Conservation (phyloP, 1,284 basidiomycete genomes). For the Xanthoconium separans region DNA sequence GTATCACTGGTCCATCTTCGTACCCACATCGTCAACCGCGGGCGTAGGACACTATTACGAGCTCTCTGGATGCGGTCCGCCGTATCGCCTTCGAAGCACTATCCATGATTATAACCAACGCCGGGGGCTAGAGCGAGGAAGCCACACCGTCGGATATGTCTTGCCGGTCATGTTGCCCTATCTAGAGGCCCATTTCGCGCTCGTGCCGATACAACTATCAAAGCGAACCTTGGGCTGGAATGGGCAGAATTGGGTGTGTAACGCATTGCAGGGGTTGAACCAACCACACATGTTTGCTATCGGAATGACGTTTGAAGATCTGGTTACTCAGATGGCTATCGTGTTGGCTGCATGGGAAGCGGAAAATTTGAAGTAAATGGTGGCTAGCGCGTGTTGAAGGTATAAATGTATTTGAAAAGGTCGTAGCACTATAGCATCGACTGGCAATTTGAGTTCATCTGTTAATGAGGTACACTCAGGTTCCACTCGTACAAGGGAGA, state of each 20-base stretch:
- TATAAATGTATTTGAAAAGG: background rate
- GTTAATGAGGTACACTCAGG: no score
- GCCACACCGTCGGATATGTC: slow-evolving; percentile 13
- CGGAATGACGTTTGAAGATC: background rate
- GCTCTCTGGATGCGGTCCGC: background rate
- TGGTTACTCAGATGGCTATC: slow-evolving; percentile 10
- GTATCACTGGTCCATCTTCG: slow-evolving; percentile 12
- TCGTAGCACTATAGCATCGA: no score
- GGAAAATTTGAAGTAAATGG: background rate
- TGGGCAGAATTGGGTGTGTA: slow-evolving; percentile 3
- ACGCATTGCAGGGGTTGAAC: slow-evolving; percentile 5
- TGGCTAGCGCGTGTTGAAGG: background rate
- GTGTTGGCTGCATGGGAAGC: slow-evolving; percentile 4
- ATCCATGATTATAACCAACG: background rate
- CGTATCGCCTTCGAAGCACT: background rate
- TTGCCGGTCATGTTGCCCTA: slow-evolving; percentile 1
- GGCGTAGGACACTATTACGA: slow-evolving; percentile 14
- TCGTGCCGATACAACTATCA: background rate
- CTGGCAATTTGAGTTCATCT: background rate
- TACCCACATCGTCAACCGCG: slow-evolving; percentile 5
- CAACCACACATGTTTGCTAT: slow-evolving; percentile 4
- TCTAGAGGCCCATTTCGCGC: slow-evolving; percentile 10
- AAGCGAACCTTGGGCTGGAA: background rate
- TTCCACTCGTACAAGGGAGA: no score
- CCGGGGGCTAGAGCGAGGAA: slow-evolving; percentile 5